Conservation (phyloP, 495 filamentous ascomycete genomes). For the Hypoxylon trugodes region DNA sequence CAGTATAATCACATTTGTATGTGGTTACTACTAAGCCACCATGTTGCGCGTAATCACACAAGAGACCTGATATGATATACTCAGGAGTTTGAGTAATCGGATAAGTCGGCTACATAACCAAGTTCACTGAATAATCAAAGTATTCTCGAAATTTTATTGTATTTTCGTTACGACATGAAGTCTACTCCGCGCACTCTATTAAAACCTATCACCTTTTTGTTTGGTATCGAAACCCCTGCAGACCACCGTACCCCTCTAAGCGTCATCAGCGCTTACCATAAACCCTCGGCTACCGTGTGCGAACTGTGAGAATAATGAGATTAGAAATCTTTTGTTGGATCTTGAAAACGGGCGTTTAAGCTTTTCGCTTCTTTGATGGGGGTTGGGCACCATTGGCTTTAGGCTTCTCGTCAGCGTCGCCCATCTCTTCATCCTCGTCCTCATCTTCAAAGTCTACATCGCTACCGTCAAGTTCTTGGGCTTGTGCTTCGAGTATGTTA, state of each 20-base stretch:
- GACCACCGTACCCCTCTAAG: neutral
- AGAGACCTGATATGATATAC: neutral
- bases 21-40: no score
- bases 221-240: constrained; percentile 28
- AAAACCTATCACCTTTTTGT: constrained; percentile 1
- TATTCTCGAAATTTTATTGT: neutral
- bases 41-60: neutral
- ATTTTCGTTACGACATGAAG: constrained; percentile 1
- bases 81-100: neutral
- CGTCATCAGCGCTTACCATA: constrained; percentile 5
- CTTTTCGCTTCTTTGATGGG: constrained; percentile 39
- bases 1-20: neutral
- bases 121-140: neutral
- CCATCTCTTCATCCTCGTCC: constrained; percentile 51
- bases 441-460: constrained; percentile 68
- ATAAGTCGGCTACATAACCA: neutral
- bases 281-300: neutral
- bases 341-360: constrained; percentile 23
- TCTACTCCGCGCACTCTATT: constrained; percentile 10
- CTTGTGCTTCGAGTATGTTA: constrained; percentile 57
- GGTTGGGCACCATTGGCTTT: constrained; percentile 56
- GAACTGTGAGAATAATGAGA: constrained; percentile 10
- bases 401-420: constrained; percentile 47
- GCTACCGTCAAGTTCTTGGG: constrained; percentile 67
- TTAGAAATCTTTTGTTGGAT: constrained; percentile 18